Percentiles rank a stretch among this genome's conserved stretches.
Evolutionary conservation across 148 eudicot genomes (phyloP).

Genomic region (Vaccinium darrowii): DNA sequence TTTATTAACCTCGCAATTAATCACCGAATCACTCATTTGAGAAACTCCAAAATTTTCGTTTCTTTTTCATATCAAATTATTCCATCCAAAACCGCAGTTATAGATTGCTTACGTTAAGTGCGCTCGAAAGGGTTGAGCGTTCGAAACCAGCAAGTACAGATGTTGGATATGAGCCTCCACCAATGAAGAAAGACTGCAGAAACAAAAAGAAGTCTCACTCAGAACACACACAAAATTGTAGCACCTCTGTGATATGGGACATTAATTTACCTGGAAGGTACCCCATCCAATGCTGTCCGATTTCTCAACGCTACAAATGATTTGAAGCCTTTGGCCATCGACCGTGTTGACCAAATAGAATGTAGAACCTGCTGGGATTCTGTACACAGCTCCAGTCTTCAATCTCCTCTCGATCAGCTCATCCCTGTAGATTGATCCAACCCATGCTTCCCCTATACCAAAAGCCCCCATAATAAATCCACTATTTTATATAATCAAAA

Average conservation of each 20-base stretch:
- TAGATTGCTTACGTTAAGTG: constrained; percentile 58
- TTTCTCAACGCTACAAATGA: constrained; percentile 67
- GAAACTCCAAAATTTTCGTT: too few species aligned
- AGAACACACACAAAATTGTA: too few species aligned
- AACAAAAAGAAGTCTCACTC: background rate
- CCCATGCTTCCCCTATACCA: constrained; percentile 64
- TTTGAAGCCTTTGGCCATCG: constrained; percentile 60
- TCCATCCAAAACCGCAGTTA: too few species aligned
- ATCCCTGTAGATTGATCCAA: constrained; percentile 70
- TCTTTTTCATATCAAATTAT: too few species aligned
- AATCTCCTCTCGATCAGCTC: constrained; percentile 50
- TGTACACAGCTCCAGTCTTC: constrained; percentile 70
- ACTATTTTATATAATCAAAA: background rate
- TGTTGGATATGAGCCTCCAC: constrained; percentile 68
- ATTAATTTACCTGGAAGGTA: constrained; percentile 27
- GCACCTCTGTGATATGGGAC: too few species aligned
- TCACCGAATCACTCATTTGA: too few species aligned
- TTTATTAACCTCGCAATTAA: too few species aligned
- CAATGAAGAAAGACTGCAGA: constrained; percentile 79
- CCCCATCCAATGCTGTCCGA: constrained; percentile 50
- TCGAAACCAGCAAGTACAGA: constrained; percentile 81
- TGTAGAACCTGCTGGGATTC: constrained; percentile 70
- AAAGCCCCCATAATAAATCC: background rate
- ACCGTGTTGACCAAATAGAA: constrained; percentile 69
- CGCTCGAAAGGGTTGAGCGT: constrained; percentile 54